Evolutionary conservation across 805 yeast species (phyloP).

Genomic region (Wickerhamomyces sydowiorum): DNA sequence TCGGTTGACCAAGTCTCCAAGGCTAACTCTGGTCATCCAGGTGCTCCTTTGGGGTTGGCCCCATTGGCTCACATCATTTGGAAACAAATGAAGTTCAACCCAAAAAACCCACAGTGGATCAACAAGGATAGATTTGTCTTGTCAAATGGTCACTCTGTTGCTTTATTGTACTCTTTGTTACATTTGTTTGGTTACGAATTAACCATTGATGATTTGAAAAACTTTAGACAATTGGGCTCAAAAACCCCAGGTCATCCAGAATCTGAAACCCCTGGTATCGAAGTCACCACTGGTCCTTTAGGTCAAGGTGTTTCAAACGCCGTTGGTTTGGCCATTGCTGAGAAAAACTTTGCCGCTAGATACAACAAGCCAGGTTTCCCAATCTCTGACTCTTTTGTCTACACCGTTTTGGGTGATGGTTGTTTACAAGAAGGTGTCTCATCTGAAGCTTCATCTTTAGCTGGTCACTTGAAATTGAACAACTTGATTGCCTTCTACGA

Average conservation of each 20-base stretch:
- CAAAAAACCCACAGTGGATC: slow-evolving; percentile 87
- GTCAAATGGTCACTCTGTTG: slow-evolving; percentile 96
- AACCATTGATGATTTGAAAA: slow-evolving; percentile 79
- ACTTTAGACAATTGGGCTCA: slow-evolving; percentile 85
- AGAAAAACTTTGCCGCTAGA: slow-evolving; percentile 84
- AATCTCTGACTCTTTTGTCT: slow-evolving; percentile 71
- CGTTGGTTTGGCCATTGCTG: slow-evolving; percentile 95
- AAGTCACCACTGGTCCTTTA: slow-evolving; percentile 97
- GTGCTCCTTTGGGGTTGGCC: slow-evolving; percentile 98
- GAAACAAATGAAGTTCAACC: slow-evolving; percentile 79
- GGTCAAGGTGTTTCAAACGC: slow-evolving; percentile 98
- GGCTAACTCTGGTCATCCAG: slow-evolving; percentile 98
- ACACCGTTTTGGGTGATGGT: slow-evolving; percentile 89
- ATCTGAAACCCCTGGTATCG: slow-evolving; percentile 85
- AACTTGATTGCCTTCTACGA: slow-evolving; percentile 95
- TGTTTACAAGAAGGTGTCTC: slow-evolving; percentile 98
- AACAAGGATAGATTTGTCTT: slow-evolving; percentile 94
- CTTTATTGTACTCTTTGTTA: slow-evolving; percentile 77
- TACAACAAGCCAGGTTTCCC: slow-evolving; percentile 83
- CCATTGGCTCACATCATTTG: slow-evolving; percentile 89
- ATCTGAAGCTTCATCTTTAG: slow-evolving; percentile 88
- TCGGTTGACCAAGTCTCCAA: slow-evolving; percentile 82
- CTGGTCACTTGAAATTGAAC: slow-evolving; percentile 92
- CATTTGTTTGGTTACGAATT: slow-evolving; percentile 82
- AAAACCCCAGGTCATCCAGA: slow-evolving; percentile 99